Evolutionary conservation across 2,329 filamentous ascomycete species (phyloP).

Genomic region (Paradendryphiella salina): DNA sequence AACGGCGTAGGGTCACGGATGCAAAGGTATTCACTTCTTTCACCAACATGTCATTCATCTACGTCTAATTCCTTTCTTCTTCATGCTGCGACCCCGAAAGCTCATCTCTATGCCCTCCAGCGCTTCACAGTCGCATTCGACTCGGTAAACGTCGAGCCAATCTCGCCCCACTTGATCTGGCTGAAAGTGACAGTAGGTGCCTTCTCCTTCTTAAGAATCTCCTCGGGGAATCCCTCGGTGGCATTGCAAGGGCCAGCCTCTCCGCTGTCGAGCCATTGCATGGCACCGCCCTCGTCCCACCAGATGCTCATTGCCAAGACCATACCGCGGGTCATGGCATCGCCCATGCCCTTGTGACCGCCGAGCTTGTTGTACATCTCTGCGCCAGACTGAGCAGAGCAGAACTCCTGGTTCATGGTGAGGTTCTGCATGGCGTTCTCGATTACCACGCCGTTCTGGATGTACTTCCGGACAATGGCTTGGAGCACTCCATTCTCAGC

Average conservation of each 20-base stretch:
- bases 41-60: too few relatives aligned
- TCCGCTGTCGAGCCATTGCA: slow-evolving; percentile 62
- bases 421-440: slow-evolving; percentile 54
- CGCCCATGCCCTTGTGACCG: slow-evolving; percentile 52
- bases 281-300: slow-evolving; percentile 58
- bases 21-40: too few relatives aligned
- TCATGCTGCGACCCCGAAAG: too few relatives aligned
- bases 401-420: slow-evolving; percentile 41
- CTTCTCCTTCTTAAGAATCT: slow-evolving; percentile 54
- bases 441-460: slow-evolving; percentile 64
- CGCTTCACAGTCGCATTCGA: slow-evolving; percentile 18
- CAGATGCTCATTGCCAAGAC: slow-evolving; percentile 60
- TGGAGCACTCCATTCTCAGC: slow-evolving; percentile 60
- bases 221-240: slow-evolving; percentile 57
- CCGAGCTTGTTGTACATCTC: slow-evolving; percentile 44
- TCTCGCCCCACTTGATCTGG: slow-evolving; percentile 64
- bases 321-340: slow-evolving; percentile 56
- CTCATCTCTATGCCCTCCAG: slow-evolving; percentile 21
- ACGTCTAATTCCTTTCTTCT: too few relatives aligned
- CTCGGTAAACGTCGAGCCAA: slow-evolving; percentile 56
- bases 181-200: slow-evolving; percentile 58
- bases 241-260: slow-evolving; percentile 59
- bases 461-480: slow-evolving; percentile 67
- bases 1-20: too few relatives aligned
- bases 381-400: slow-evolving; percentile 33